A percentile compares a stretch with the other conserved stretches of the same genome.
Conservation (phyloP, 306 rosid genomes). For the Lagenaria siceraria region DNA sequence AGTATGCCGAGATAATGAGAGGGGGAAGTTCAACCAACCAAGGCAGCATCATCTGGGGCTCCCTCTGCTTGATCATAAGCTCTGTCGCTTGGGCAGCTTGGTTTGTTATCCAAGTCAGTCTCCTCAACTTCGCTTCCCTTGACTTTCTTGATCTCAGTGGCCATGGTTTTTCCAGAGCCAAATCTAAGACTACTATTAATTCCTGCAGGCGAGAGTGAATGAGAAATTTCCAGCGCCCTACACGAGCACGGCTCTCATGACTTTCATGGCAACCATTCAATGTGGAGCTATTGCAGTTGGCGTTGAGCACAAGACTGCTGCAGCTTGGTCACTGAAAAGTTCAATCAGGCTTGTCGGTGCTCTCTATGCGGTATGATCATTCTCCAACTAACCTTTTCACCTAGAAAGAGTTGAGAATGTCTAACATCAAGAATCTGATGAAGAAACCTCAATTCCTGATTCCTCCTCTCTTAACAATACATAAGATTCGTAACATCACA, state of each 20-base stretch:
- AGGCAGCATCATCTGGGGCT: conserved; percentile 1
- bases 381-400: neutral
- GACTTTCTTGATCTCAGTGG: neutral
- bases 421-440: neutral
- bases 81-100: conserved; percentile 8
- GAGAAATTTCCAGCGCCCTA: conserved; percentile 69
- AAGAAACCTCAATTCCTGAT: neutral
- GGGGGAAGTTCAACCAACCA: neutral
- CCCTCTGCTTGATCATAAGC: neutral
- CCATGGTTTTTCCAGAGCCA: neutral
- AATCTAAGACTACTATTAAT: neutral
- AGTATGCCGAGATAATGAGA: conserved; percentile 26
- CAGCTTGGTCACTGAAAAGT: conserved; percentile 42
- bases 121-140: neutral
- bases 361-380: conserved; percentile 39
- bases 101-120: conserved; percentile 11
- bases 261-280: conserved; percentile 47
- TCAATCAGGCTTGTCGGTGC: conserved; percentile 35
- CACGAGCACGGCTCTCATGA: conserved; percentile 52
- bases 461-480: neutral
- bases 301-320: conserved; percentile 24
- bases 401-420: neutral
- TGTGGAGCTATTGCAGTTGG: conserved; percentile 46
- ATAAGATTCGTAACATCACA: neutral
- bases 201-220: conserved; percentile 48